These are phyloP conservation scores for Quambalaria eucalypti DNA, from an alignment of 1,284 basidiomycete genomes.

Conservation along the genomic window DNA sequence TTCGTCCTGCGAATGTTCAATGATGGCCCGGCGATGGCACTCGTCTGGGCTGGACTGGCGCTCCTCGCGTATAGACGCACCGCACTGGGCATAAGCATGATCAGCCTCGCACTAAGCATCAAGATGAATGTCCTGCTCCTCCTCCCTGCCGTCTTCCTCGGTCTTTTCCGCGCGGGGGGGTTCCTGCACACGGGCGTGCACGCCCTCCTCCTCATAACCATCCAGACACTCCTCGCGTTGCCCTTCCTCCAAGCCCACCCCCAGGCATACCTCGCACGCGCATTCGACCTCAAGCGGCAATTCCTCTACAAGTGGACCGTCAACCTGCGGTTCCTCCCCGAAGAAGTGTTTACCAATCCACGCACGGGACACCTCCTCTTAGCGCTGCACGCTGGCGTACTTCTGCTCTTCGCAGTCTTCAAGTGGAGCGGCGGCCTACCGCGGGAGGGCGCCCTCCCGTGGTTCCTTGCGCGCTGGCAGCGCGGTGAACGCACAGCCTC, in stretches of 20 bases:
- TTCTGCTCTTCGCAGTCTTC: conserved; percentile 60
- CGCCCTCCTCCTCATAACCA: conserved; percentile 53
- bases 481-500: neutral
- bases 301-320: conserved; percentile 97
- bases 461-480: neutral
- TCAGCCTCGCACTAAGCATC: conserved; percentile 72
- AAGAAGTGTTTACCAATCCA: conserved; percentile 63
- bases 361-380: conserved; percentile 61
- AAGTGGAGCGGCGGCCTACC: conserved; percentile 59
- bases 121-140: conserved; percentile 97
- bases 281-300: conserved; percentile 78
- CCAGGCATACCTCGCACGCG: conserved; percentile 61
- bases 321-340: conserved; percentile 83
- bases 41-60: conserved; percentile 49
- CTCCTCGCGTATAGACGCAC: conserved; percentile 57
- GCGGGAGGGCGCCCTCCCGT: conserved; percentile 47
- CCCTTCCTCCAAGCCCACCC: conserved; percentile 64
- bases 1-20: conserved; percentile 89
- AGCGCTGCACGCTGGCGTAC: conserved; percentile 56
- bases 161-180: conserved; percentile 57
- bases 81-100: conserved; percentile 58
- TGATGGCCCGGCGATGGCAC: conserved; percentile 74
- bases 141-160: conserved; percentile 64
- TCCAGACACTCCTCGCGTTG: conserved; percentile 60
- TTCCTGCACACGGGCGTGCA: conserved; percentile 56